These are phyloP conservation scores for Naganishia onofrii DNA, from an alignment of 768 basidiomycete genomes.

Conservation along the genomic window DNA sequence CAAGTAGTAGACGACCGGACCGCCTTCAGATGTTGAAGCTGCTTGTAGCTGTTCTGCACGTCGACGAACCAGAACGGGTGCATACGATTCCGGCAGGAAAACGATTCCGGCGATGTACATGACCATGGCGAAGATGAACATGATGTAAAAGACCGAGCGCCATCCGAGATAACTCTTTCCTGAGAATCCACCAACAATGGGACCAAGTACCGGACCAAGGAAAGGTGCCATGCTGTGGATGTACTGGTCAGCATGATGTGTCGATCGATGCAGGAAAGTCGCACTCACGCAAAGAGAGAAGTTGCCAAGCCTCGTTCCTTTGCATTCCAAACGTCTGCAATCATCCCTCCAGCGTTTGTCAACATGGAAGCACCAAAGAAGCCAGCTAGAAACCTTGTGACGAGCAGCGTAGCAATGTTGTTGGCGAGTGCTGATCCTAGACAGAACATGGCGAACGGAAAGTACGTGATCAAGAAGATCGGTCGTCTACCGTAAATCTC, in stretches of 20 bases:
- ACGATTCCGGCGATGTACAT: conserved; percentile 37
- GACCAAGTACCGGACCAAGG: conserved; percentile 27
- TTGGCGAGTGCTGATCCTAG: conserved; percentile 43
- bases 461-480: conserved; percentile 42
- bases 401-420: conserved; percentile 44
- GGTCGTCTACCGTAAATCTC: conserved; percentile 47
- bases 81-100: conserved; percentile 52
- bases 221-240: conserved; percentile 36
- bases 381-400: conserved; percentile 47
- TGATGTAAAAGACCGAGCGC: conserved; percentile 19
- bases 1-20: conserved; percentile 24
- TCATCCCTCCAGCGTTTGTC: conserved; percentile 36
- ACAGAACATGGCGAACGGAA: conserved; percentile 48
- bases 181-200: conserved; percentile 32
- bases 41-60: conserved; percentile 41
- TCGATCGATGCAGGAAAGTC: neutral
- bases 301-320: conserved; percentile 49
- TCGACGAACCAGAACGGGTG: conserved; percentile 47
- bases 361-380: conserved; percentile 45
- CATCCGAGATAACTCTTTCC: conserved; percentile 27
- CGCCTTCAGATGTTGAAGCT: conserved; percentile 26
- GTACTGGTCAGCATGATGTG: neutral
- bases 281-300: conserved; percentile 42
- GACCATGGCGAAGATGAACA: conserved; percentile 28
- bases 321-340: conserved; percentile 44